Percentiles rank a stretch among this genome's conserved stretches.
These are phyloP conservation scores for Clavispora santaluciae DNA, from an alignment of 805 yeast species.

Conservation along the genomic window DNA sequence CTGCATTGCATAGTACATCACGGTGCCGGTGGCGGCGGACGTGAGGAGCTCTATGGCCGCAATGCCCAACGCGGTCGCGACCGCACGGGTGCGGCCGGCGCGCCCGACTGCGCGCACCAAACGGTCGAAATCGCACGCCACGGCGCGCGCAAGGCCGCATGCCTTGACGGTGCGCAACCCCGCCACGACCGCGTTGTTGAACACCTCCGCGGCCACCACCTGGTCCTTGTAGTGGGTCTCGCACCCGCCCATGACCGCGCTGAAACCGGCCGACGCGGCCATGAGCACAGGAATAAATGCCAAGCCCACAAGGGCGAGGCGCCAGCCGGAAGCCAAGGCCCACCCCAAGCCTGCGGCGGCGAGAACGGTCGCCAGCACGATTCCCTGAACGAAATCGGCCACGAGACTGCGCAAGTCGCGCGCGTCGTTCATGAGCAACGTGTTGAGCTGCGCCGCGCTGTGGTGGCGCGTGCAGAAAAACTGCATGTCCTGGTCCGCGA, in stretches of 20 bases:
- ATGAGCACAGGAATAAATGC: conserved; percentile 66
- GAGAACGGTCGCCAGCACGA: conserved; percentile 50
- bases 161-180: conserved; percentile 63
- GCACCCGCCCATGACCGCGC: conserved; percentile 43
- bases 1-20: conserved; percentile 75
- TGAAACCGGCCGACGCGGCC: conserved; percentile 47
- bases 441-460: conserved; percentile 50
- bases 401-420: conserved; percentile 69
- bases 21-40: conserved; percentile 60
- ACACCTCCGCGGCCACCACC: conserved; percentile 51
- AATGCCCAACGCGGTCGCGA: conserved; percentile 62
- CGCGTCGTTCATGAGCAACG: conserved; percentile 74
- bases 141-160: conserved; percentile 47
- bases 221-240: conserved; percentile 59
- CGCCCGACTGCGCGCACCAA: conserved; percentile 27
- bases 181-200: conserved; percentile 46
- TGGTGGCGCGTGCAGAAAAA: conserved; percentile 45
- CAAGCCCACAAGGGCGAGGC: conserved; percentile 74
- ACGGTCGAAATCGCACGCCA: conserved; percentile 33
- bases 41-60: conserved; percentile 52
- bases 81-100: conserved; percentile 48
- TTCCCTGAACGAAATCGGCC: conserved; percentile 54
- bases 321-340: conserved; percentile 83
- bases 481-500: conserved; percentile 47
- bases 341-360: conserved; percentile 63